Percentiles rank a stretch among this genome's conserved stretches.
These are phyloP conservation scores for Rhododendron simsii DNA, from an alignment of 148 eudicot genomes.

Conservation along the genomic window DNA sequence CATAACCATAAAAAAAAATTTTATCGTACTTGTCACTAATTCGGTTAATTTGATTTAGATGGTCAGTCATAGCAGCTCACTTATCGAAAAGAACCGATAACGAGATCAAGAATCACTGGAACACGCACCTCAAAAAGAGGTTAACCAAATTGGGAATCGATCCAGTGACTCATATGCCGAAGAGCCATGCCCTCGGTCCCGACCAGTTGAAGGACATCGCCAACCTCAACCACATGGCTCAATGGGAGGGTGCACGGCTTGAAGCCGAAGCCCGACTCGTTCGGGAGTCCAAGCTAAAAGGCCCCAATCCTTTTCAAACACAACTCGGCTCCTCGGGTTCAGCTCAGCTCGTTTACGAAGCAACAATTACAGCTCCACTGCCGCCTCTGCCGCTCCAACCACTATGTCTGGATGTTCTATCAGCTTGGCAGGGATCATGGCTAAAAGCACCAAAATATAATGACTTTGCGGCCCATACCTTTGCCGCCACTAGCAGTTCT, in stretches of 20 bases:
- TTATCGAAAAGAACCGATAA: conserved; percentile 38
- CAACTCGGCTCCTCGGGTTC: background rate
- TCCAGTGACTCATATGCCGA: conserved; percentile 39
- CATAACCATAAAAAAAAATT: too few species aligned
- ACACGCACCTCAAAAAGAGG: conserved; percentile 35
- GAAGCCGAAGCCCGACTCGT: conserved; percentile 41
- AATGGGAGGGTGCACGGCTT: conserved; percentile 43
- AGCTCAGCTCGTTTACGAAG: too few species aligned
- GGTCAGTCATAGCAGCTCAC: conserved; percentile 39
- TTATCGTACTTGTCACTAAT: background rate
- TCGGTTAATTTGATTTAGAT: conserved; percentile 9
- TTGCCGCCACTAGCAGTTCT: background rate
- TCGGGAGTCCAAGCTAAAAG: conserved; percentile 14
- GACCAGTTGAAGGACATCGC: conserved; percentile 14
- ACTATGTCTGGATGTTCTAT: conserved; percentile 29
- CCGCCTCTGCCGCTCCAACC: conserved; percentile 8
- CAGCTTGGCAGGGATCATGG: conserved; percentile 21
- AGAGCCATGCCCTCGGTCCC: conserved; percentile 16
- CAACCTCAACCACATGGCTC: conserved; percentile 43
- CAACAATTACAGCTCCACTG: background rate
- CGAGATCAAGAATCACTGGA: conserved; percentile 44
- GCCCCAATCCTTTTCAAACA: background rate
- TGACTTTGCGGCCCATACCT: background rate
- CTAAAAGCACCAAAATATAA: background rate
- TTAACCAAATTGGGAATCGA: conserved; percentile 37